A percentile compares a stretch with the other conserved stretches of the same genome.
Conservation (phyloP, 2,329 filamentous ascomycete species). For the Xenoacremonium recifei region DNA sequence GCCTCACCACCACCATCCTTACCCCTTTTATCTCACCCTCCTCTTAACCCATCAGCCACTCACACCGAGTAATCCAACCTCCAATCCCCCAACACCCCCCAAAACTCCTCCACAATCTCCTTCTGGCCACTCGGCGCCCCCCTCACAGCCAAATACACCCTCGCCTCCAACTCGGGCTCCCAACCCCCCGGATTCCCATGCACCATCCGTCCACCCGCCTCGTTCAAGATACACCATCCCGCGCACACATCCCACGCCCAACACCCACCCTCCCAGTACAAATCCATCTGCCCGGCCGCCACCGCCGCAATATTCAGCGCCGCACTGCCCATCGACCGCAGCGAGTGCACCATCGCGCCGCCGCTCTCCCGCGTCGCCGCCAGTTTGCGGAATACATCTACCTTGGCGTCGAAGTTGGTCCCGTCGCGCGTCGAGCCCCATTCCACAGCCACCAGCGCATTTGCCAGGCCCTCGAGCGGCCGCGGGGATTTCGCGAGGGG, state of each 20-base stretch:
- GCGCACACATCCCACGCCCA: slow-evolving; percentile 87
- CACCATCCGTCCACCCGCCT: slow-evolving; percentile 72
- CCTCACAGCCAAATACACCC: slow-evolving; percentile 62
- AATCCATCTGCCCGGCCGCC: slow-evolving; percentile 67
- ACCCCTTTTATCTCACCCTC: too few species aligned
- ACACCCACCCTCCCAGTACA: slow-evolving; percentile 82
- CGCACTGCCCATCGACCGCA: slow-evolving; percentile 70
- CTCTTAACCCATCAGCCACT: background rate
- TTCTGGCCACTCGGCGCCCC: slow-evolving; percentile 59
- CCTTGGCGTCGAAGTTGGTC: slow-evolving; percentile 69
- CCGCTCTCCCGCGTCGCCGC: slow-evolving; percentile 58
- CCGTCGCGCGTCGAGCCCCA: slow-evolving; percentile 71
- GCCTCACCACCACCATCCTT: too few species aligned
- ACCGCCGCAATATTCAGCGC: slow-evolving; percentile 74
- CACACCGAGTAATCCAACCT: slow-evolving; percentile 47
- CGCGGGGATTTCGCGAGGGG: slow-evolving; percentile 47
- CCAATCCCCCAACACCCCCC: slow-evolving; percentile 56
- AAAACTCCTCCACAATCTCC: slow-evolving; percentile 64
- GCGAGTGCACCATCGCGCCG: slow-evolving; percentile 73
- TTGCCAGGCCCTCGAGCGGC: slow-evolving; percentile 59
- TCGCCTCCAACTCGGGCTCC: slow-evolving; percentile 58
- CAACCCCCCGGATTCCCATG: slow-evolving; percentile 73
- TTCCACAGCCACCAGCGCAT: slow-evolving; percentile 67
- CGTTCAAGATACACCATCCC: slow-evolving; percentile 72
- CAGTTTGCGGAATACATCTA: slow-evolving; percentile 61